Base-by-base conservation (phyloP, 768 basidiomycete species). In the Podaxis rugospora region DNA sequence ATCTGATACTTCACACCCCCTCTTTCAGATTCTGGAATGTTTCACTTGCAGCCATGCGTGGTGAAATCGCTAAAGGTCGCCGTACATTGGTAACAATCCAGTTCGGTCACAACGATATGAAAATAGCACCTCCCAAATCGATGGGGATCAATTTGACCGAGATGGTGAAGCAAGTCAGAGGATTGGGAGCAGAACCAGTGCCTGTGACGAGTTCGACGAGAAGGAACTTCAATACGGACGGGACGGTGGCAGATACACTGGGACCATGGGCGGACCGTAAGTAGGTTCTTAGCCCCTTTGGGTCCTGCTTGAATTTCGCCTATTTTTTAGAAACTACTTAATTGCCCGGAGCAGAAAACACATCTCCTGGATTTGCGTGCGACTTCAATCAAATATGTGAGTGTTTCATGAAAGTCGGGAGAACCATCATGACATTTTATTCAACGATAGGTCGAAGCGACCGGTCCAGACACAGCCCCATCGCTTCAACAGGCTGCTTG, bases 91-190 rank as follows among this genome's bases (percentile, higher is more conserved):
- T 75, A 13, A 80, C 76, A 0, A 70, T 80, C 21, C 77, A 78
- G 54, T 80, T 80, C 50, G 78, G 78, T 0, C 77, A 79, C 62
- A 79, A 76, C 49, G 74, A 75, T 58, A 70, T 70, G 68, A 75
- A 76, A 61, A 76, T 80, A 50, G 77, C 75, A 0, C 72, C 76
- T 44, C 76, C 78, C 3, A 77, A 74, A 59, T 77, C 75, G 0
- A 79, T 79, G 78, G 76, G 76, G 6, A 72, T 71, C 1, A 78
- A 80, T 57, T 51, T 78, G 42, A 78, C 78, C 14, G 64, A 64
- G 6, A 78, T 77, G 76, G 72, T 76, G 5, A 55, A 74, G 55
- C 70, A 76, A 59, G 69, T 78, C 52, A 69, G 75, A 9, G 70
- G 69, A 1, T 59, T 75, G 18, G 75, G 76, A 10, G 77, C 67